A percentile compares a stretch with the other conserved stretches of the same genome.
phyloP scores from a whole-genome alignment of 1,284 basidiomycete species.

The Apiotrichum akiyoshidainum region DNA sequence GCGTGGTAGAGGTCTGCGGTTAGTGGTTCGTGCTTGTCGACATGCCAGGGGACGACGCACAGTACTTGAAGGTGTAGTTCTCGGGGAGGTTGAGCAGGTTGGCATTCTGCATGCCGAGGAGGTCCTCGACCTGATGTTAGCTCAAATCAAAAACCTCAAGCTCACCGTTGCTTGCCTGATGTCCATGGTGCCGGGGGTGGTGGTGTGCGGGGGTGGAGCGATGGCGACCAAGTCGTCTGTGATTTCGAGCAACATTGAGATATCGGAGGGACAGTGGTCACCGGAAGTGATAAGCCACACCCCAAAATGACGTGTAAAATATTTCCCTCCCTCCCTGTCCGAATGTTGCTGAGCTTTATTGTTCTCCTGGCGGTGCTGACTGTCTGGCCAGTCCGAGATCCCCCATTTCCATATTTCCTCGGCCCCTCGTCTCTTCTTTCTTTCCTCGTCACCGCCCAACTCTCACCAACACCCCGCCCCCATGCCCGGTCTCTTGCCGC shows the following conservation, averaged over 20 bases:
- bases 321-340: no score
- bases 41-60: conserved; percentile 50
- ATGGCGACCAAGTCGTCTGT: no score
- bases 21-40: no score
- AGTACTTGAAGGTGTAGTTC: conserved; percentile 82
- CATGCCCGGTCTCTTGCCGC: conserved; percentile 14
- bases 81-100: conserved; percentile 84
- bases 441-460: background rate
- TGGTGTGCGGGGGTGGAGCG: background rate
- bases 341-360: no score
- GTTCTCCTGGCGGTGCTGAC: no score
- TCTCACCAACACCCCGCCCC: background rate
- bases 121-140: conserved; percentile 56
- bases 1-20: conserved; percentile 77
- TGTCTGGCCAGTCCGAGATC: background rate
- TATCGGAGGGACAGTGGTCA: no score
- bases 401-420: background rate
- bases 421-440: background rate
- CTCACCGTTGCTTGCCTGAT: conserved; percentile 54
- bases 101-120: conserved; percentile 86
- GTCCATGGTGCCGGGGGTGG: conserved; percentile 46
- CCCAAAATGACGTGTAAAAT: background rate
- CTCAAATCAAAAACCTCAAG: background rate
- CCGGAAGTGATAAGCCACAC: no score
- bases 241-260: no score